Conservation (phyloP, 2,329 filamentous ascomycete genomes). For the Trichoderma sp. region DNA sequence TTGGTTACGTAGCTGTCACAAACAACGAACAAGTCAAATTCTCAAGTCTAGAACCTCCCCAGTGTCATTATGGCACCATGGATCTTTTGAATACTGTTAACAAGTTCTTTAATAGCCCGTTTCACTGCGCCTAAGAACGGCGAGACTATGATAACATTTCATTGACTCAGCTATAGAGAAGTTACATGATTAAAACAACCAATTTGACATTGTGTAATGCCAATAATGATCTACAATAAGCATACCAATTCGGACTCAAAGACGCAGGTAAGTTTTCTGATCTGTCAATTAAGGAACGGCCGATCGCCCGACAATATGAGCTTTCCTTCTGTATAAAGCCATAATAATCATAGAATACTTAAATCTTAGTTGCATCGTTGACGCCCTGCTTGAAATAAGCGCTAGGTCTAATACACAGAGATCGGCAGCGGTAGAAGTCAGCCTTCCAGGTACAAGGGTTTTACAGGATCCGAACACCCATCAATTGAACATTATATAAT, state of each 20-base stretch:
- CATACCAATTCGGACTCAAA: not conserved
- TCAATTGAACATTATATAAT: not conserved
- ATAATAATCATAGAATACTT: not conserved
- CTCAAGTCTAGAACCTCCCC: not conserved
- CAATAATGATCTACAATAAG: not conserved
- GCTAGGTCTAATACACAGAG: not conserved
- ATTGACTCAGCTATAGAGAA: fast-evolving
- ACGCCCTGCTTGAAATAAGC: not conserved
- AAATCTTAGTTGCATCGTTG: not conserved
- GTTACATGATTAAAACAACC: not conserved
- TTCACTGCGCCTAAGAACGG: not conserved
- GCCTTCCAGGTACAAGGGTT: not conserved
- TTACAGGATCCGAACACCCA: not conserved
- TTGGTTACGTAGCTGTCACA: not conserved
- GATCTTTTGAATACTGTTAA: not conserved
- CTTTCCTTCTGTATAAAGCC: not conserved
- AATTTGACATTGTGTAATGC: not conserved
- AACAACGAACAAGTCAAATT: not conserved
- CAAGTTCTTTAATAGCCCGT: not conserved
- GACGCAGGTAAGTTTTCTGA: not conserved
- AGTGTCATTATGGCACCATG: fast-evolving
- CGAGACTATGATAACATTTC: not conserved
- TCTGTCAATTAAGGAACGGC: not conserved
- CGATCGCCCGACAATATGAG: not conserved
- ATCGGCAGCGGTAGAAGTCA: not conserved